A percentile compares a stretch with the other conserved stretches of the same genome.
Evolutionary conservation across 441 rosid genomes (phyloP).

Genomic region (Eutrema salsugineum): DNA sequence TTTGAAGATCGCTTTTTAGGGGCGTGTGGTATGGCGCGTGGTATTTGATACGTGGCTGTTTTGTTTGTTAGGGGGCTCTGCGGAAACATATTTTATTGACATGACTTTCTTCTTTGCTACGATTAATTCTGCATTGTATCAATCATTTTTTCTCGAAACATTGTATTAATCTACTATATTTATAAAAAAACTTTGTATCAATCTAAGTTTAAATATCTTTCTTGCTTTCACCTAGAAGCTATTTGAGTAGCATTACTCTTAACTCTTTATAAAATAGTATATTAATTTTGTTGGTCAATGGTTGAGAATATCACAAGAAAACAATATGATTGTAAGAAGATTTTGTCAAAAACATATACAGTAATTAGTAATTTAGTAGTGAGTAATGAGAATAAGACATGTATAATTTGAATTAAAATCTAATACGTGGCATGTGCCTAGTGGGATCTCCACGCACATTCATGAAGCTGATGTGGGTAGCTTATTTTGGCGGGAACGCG

Average conservation of each 20-base stretch:
- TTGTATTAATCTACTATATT: not conserved
- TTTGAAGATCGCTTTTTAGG: too few relatives aligned
- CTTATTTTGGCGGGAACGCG: conserved; percentile 11
- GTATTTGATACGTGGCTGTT: too few relatives aligned
- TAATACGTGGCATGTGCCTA: conserved; percentile 6
- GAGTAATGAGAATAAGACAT: not conserved
- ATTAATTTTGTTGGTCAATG: not conserved
- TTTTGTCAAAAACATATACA: not conserved
- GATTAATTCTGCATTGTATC: not conserved
- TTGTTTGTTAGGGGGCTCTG: too few relatives aligned
- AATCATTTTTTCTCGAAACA: not conserved
- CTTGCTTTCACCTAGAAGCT: too few relatives aligned
- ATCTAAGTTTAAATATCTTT: not conserved
- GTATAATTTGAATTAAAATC: not conserved
- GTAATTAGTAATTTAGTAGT: not conserved
- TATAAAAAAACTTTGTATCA: not conserved
- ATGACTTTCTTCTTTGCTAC: not conserved
- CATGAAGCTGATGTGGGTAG: conserved; percentile 18
- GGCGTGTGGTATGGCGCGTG: too few relatives aligned
- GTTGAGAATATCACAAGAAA: not conserved
- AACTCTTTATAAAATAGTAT: not conserved
- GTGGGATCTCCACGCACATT: conserved; percentile 7
- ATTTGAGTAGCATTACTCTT: too few relatives aligned
- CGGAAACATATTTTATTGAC: not conserved
- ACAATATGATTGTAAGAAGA: too few relatives aligned